Conservation (phyloP, 1,284 basidiomycete genomes). For the Ceratobasidium sp. region DNA sequence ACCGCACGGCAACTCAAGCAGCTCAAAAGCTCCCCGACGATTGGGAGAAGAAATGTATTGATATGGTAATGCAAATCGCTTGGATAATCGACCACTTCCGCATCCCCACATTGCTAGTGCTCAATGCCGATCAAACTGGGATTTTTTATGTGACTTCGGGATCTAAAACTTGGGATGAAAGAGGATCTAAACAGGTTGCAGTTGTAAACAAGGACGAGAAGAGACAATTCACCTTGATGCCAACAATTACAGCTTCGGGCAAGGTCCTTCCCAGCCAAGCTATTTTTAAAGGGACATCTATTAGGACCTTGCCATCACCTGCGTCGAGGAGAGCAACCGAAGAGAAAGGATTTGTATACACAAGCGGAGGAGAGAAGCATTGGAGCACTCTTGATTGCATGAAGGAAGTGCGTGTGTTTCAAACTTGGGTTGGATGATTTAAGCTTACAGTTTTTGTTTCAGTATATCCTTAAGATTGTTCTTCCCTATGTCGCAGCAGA, state of each 20-base stretch:
- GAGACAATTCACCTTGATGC: constrained; percentile 7
- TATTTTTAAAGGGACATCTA: not conserved
- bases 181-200: constrained; percentile 13
- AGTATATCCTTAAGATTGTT: constrained; percentile 40
- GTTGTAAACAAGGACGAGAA: constrained; percentile 25
- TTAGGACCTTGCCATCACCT: not conserved
- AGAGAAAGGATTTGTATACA: not conserved
- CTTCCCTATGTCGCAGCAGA: constrained; percentile 52
- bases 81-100: not conserved
- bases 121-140: constrained; percentile 25
- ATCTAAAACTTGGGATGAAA: constrained; percentile 10
- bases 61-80: not conserved
- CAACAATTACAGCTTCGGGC: constrained; percentile 9
- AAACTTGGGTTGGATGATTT: not conserved
- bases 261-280: constrained; percentile 8
- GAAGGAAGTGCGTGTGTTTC: not conserved
- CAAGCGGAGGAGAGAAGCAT: not conserved
- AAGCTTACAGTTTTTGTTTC: not conserved
- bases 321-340: not conserved
- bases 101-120: not conserved
- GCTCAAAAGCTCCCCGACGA: not conserved
- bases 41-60: not conserved
- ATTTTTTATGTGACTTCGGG: constrained; percentile 2
- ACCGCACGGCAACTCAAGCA: not conserved
- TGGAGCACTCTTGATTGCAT: constrained; percentile 1